Percentiles rank a stretch among this genome's conserved stretches.
phyloP scores from a whole-genome alignment of 805 yeast species.

The Starmerella apis region DNA sequence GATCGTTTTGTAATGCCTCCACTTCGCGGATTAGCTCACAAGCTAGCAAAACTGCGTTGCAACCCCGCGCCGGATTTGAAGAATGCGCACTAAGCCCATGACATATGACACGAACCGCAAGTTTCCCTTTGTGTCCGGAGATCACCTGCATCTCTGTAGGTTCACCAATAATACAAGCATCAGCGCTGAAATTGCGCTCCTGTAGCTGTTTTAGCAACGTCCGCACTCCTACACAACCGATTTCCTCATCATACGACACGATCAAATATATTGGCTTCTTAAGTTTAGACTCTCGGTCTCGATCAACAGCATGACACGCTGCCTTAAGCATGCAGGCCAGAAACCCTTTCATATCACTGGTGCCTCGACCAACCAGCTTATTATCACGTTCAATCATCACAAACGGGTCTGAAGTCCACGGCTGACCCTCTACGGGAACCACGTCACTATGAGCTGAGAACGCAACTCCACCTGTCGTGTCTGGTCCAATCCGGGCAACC shows the following conservation, averaged over 20 bases:
- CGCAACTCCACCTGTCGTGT: slow-evolving; percentile 14
- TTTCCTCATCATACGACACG: slow-evolving; percentile 22
- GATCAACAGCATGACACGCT: slow-evolving; percentile 10
- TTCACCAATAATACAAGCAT: slow-evolving; percentile 21
- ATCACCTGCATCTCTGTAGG: slow-evolving; percentile 17
- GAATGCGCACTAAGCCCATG: slow-evolving; percentile 20
- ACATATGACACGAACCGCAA: slow-evolving; percentile 17
- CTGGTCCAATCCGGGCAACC: slow-evolving; percentile 20
- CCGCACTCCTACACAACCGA: slow-evolving; percentile 22
- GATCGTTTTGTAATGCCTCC: slow-evolving; percentile 12
- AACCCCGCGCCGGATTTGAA: slow-evolving; percentile 19
- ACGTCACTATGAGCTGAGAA: slow-evolving; percentile 22
- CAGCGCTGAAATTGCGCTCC: slow-evolving; percentile 8
- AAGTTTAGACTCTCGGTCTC: slow-evolving; percentile 4
- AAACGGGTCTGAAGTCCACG: slow-evolving; percentile 23
- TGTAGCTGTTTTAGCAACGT: slow-evolving; percentile 16
- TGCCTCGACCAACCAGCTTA: slow-evolving; percentile 20
- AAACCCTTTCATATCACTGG: slow-evolving; percentile 23
- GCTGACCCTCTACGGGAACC: slow-evolving; percentile 22
- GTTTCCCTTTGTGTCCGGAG: slow-evolving; percentile 22
- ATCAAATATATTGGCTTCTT: slow-evolving; percentile 15
- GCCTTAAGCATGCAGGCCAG: slow-evolving; percentile 21
- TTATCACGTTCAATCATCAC: slow-evolving; percentile 2
- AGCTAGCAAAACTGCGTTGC: slow-evolving; percentile 20
- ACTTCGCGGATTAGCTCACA: slow-evolving; percentile 17